A percentile compares a stretch with the other conserved stretches of the same genome.
These are phyloP conservation scores for Zelopaecilomyces penicillatus DNA, from an alignment of 2,329 filamentous ascomycete genomes.

Conservation along the genomic window DNA sequence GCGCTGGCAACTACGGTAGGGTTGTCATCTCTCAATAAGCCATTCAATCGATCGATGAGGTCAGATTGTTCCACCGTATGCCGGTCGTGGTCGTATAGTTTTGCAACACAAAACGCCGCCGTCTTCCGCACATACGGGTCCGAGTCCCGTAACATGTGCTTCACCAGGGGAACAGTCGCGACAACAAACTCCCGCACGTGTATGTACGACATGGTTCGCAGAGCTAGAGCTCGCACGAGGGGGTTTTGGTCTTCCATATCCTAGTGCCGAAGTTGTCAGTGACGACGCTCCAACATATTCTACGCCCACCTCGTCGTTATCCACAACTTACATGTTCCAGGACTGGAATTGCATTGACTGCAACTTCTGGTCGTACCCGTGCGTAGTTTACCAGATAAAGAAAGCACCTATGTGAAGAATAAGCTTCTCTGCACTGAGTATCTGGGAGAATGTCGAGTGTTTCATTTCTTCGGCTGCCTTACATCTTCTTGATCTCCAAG, in stretches of 20 bases:
- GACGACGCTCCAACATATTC: neutral
- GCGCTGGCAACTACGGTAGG: slow-evolving; percentile 95
- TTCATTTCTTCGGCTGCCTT: slow-evolving; percentile 21
- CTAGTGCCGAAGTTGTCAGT: slow-evolving; percentile 30
- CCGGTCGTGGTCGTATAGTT: slow-evolving; percentile 94
- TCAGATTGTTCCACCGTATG: slow-evolving; percentile 84
- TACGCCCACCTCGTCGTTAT: neutral
- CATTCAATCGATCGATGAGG: slow-evolving; percentile 84
- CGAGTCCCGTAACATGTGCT: slow-evolving; percentile 70
- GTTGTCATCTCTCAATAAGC: slow-evolving; percentile 88
- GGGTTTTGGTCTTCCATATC: slow-evolving; percentile 94
- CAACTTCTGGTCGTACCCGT: slow-evolving; percentile 86
- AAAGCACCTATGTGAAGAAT: slow-evolving; percentile 65
- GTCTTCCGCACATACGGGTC: slow-evolving; percentile 98
- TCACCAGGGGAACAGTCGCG: slow-evolving; percentile 76
- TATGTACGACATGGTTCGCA: slow-evolving; percentile 95
- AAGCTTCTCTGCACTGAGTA: neutral
- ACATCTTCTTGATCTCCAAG: slow-evolving; percentile 99
- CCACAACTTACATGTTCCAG: slow-evolving; percentile 58
- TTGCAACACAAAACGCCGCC: slow-evolving; percentile 90
- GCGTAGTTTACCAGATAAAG: slow-evolving; percentile 96
- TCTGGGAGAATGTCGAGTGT: no score
- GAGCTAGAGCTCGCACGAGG: slow-evolving; percentile 79
- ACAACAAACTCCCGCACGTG: slow-evolving; percentile 95
- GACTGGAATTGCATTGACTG: slow-evolving; percentile 83